Base-by-base conservation (phyloP, 139 green algal genomes). In the Eudorina sp. region DNA sequence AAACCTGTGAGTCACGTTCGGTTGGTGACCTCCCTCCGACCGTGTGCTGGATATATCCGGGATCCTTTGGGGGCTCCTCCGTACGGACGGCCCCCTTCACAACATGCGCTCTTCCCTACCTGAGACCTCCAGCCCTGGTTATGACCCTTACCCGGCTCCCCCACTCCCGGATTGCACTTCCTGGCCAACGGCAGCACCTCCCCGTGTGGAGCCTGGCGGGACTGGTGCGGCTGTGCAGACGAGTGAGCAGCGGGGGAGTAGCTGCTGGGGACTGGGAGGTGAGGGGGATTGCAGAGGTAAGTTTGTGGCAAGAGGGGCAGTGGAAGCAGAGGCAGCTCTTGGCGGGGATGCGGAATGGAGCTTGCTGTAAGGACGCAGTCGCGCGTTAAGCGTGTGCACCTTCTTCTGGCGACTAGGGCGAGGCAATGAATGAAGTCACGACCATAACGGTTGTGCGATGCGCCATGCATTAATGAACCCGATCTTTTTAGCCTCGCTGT, bases 111-210 rank as follows among this genome's bases (percentile, higher is more conserved):
- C n/a, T n/a, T n/a, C n/a, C n/a, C n/a, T n/a, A n/a, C n/a, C n/a
- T n/a, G n/a, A n/a, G n/a, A 4, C 55, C 55, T 1, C 55, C n/a
- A n/a, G 14, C 45, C 40, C 55, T 9, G 18, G 7, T n/a, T n/a
- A n/a, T n/a, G n/a, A n/a, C n/a, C n/a, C n/a, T 9, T 9, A 0
- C 38, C 83, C 81, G 83, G 48, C 51, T 68, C 68, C 51, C 34
- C 19, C 68, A 81, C 72, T 38, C 51, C 38, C 41, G 68, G 83
- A 8, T 68, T 88, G 36, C 81, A 82, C 83, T n/a, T 80, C 14
- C 25, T 81, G 7, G 84, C 84, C 19, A 89, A 89, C 72, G 84
- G 84, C 70, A 53, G 55, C 53, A 89, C 84, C 70, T 74, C 45
- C 3, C 84, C 27, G 53, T 89, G 29, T 89, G 84, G 84, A 62